phyloP scores from a whole-genome alignment of 1,284 basidiomycete genomes.

The Microbotryomycetes sp. region DNA sequence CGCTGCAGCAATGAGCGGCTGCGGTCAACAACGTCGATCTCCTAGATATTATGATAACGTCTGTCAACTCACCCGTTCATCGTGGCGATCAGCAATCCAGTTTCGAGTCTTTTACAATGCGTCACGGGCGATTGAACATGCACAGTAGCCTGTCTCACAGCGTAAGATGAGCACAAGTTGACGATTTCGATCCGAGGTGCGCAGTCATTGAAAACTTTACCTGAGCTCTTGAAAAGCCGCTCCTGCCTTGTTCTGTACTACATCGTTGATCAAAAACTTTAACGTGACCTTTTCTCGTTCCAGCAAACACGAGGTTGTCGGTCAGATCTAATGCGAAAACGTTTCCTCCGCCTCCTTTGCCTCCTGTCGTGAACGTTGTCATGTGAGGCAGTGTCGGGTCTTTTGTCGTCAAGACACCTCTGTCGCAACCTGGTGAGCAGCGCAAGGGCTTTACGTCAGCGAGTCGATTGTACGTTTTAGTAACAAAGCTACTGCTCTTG shows the following conservation, averaged over 20 bases:
- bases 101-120: background rate
- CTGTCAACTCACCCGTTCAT: conserved; percentile 17
- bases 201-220: background rate
- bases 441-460: background rate
- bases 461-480: background rate
- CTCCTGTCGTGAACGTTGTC: conserved; percentile 18
- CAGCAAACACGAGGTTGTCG: conserved; percentile 20
- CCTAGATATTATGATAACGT: background rate
- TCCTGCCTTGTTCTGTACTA: background rate
- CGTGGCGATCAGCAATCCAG: conserved; percentile 5
- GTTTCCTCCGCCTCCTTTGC: conserved; percentile 20
- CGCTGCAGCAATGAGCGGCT: background rate
- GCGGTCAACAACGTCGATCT: too few relatives aligned
- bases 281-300: conserved; percentile 14
- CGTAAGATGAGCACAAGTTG: conserved; percentile 6
- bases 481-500: background rate
- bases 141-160: conserved; percentile 14
- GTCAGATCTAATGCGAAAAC: conserved; percentile 28
- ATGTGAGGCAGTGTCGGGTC: conserved; percentile 6
- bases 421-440: conserved; percentile 19
- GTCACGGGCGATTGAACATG: background rate
- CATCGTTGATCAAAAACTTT: conserved; percentile 11
- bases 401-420: conserved; percentile 14
- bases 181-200: background rate
- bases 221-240: background rate